phyloP scores from a whole-genome alignment of 2,329 filamentous ascomycete species.

The Pleomassaria siparia region DNA sequence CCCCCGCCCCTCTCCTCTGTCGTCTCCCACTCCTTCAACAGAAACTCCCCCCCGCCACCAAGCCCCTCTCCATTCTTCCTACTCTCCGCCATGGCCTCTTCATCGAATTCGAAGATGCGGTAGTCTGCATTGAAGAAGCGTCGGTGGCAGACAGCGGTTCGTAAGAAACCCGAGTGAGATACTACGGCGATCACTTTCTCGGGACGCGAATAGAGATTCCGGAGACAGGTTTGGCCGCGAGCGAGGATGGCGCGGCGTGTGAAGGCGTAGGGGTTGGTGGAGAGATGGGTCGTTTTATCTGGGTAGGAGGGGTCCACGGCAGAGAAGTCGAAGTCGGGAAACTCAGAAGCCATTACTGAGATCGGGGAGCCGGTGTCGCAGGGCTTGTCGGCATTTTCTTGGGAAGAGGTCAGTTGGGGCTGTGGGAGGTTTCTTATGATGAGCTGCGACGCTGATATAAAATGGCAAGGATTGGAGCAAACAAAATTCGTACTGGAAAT shows the following conservation, averaged over 20 bases:
- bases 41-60: slow-evolving; percentile 40
- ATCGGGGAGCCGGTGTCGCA: slow-evolving; percentile 64
- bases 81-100: slow-evolving; percentile 50
- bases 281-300: slow-evolving; percentile 56
- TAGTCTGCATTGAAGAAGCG: slow-evolving; percentile 63
- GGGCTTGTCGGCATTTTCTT: slow-evolving; percentile 51
- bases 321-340: slow-evolving; percentile 60
- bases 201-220: slow-evolving; percentile 53
- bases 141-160: slow-evolving; percentile 57
- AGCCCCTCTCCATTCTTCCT: slow-evolving; percentile 43
- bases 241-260: slow-evolving; percentile 55
- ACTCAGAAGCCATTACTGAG: slow-evolving; percentile 48
- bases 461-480: background rate
- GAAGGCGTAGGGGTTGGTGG: slow-evolving; percentile 54
- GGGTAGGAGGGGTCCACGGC: slow-evolving; percentile 62
- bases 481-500: background rate
- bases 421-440: background rate
- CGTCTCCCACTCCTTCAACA: slow-evolving; percentile 52
- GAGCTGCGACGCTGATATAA: too few relatives aligned
- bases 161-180: slow-evolving; percentile 65
- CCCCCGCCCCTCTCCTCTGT: slow-evolving; percentile 52
- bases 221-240: slow-evolving; percentile 56
- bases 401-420: background rate
- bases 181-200: slow-evolving; percentile 67
- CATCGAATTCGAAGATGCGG: slow-evolving; percentile 61